Base-by-base conservation (phyloP, 225 moss, liverwort and hornwort genomes). In the Sphagnum tenellum region DNA sequence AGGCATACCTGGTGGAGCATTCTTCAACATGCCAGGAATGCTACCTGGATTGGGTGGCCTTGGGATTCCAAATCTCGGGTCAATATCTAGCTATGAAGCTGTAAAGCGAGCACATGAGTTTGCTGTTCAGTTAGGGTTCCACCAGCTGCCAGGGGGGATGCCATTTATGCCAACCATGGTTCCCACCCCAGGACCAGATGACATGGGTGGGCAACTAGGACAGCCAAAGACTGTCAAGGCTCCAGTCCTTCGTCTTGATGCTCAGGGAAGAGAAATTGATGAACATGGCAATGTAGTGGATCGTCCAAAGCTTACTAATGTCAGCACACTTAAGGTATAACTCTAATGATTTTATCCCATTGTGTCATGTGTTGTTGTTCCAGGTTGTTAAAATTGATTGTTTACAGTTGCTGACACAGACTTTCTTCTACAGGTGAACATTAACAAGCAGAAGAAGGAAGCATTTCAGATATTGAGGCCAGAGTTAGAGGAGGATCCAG, bases 371-470 rank as follows among this genome's bases (percentile, higher is more conserved):
- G 29, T 29, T 29, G 29, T 29, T 29, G 29, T 29, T 29, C 29
- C 29, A 29, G 29, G 0, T 29, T 29, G 29, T 29, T 29, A 29
- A 29, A 48, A 44, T 3, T 13, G 49, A 50, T 9, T 65, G 14
- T 29, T 29, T 52, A 51, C 54, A 67, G 14, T 29, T 67, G 48
- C 57, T 71, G 56, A 45, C 57, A 48, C 57, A 8, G 47, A 11
- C 47, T 62, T 45, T 62, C 3, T 70, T 50, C 69, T 56, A 69
- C 70, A 98, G 98, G 98, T 98, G 47, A 98, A 98, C 68, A 98
- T 98, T 5, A 98, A 98, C 70, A 98, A 98, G 73, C 93, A 84
- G 72, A 98, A 98, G 67, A 98, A 93, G 64, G 98, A 93, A 74
- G 98, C 98, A 3, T 98, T 98, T 67, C 93, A 90, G 71, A 98